Conservation (phyloP, 441 rosid genomes). For the Flueggea neowawraea region DNA sequence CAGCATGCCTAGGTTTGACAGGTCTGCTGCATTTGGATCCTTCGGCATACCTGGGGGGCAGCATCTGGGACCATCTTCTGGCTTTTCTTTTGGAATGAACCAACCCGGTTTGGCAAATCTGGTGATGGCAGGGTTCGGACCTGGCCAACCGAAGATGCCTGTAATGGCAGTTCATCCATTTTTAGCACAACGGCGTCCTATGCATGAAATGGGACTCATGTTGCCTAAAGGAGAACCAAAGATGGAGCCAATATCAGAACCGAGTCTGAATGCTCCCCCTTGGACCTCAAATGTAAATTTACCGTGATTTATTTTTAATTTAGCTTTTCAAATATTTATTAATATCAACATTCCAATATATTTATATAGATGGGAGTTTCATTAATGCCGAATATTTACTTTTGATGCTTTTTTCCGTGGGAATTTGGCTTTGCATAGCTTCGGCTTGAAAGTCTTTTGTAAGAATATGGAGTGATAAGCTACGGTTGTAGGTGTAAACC, state of each 20-base stretch:
- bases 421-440: no score
- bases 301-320: neutral
- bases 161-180: constrained; percentile 56
- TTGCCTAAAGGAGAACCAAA: constrained; percentile 72
- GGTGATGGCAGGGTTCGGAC: constrained; percentile 61
- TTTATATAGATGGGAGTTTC: neutral
- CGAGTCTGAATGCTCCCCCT: constrained; percentile 65
- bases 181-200: constrained; percentile 49
- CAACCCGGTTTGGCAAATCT: constrained; percentile 55
- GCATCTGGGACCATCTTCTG: constrained; percentile 40
- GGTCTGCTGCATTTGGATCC: constrained; percentile 39
- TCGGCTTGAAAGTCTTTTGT: no score
- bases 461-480: no score
- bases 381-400: no score
- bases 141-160: constrained; percentile 58
- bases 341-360: neutral
- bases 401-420: no score
- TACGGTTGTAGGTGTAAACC: no score
- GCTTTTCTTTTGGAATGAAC: constrained; percentile 57
- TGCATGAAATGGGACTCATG: constrained; percentile 46
- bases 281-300: constrained; percentile 61
- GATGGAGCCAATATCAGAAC: constrained; percentile 71
- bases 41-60: constrained; percentile 57
- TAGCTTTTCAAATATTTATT: neutral
- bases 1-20: constrained; percentile 47